A percentile compares a stretch with the other conserved stretches of the same genome.
Conservation (phyloP, 768 basidiomycete genomes). For the Pisolithus orientalis region DNA sequence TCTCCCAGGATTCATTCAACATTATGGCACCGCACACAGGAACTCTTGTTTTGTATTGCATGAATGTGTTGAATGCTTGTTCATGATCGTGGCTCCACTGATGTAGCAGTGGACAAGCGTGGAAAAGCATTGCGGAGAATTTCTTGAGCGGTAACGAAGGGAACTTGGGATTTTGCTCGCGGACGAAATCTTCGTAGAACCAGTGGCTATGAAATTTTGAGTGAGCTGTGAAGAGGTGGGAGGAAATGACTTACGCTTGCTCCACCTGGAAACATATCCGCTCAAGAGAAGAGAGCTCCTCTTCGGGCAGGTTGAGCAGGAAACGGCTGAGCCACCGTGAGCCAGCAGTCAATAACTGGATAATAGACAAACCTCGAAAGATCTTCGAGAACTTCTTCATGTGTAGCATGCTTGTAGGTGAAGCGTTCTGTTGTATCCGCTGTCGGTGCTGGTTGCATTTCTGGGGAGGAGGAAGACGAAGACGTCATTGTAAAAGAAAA, state of each 20-base stretch:
- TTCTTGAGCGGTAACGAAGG: conserved; percentile 86
- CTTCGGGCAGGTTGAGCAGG: conserved; percentile 91
- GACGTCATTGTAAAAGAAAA: conserved; percentile 50
- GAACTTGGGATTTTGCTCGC: conserved; percentile 82
- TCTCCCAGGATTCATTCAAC: conserved; percentile 87
- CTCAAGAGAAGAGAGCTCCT: conserved; percentile 86
- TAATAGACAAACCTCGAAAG: conserved; percentile 61
- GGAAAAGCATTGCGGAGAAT: conserved; percentile 90
- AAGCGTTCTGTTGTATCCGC: conserved; percentile 35
- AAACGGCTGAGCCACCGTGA: conserved; percentile 61
- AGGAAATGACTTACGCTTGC: conserved; percentile 72
- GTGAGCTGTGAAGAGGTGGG: conserved; percentile 5
- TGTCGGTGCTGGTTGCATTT: conserved; percentile 49
- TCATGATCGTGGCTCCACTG: conserved; percentile 84
- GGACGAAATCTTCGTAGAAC: conserved; percentile 99
- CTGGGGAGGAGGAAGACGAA: conserved; percentile 74
- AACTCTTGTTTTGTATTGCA: conserved; percentile 94
- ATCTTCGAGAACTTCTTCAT: conserved; percentile 87
- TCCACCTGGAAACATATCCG: conserved; percentile 98
- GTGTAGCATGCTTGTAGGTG: conserved; percentile 65
- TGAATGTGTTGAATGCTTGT: conserved; percentile 81
- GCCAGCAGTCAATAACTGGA: conserved; percentile 3
- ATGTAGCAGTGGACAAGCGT: conserved; percentile 73
- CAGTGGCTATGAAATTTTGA: conserved; percentile 65
- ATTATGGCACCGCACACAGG: conserved; percentile 98